These are phyloP conservation scores for Dysphania ambrosioides DNA, from an alignment of 148 eudicot species.

Conservation along the genomic window DNA sequence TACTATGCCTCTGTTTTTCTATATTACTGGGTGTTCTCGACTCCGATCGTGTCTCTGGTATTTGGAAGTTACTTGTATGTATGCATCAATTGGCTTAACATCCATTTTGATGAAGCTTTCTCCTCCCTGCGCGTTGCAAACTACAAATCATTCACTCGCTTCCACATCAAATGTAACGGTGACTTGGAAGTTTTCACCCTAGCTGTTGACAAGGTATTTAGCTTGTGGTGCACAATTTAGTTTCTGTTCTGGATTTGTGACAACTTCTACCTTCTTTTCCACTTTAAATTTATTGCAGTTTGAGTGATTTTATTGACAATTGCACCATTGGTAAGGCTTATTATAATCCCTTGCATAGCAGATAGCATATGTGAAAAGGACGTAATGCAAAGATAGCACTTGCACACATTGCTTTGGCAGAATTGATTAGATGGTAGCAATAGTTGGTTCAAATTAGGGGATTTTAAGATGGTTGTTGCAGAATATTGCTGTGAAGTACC, in stretches of 20 bases:
- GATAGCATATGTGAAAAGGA: too few relatives aligned
- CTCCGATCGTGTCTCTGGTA: constrained; percentile 92
- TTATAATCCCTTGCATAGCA: too few relatives aligned
- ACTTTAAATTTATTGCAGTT: not conserved
- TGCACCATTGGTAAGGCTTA: too few relatives aligned
- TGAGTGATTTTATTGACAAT: too few relatives aligned
- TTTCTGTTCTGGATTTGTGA: too few relatives aligned
- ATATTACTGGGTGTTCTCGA: constrained; percentile 96
- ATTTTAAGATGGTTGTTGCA: not conserved
- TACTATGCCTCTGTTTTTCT: constrained; percentile 97
- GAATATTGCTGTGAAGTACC: not conserved
- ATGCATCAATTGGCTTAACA: constrained; percentile 92
- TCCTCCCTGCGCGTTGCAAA: constrained; percentile 96
- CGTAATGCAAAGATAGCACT: not conserved
- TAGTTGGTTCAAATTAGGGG: not conserved
- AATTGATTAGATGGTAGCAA: not conserved
- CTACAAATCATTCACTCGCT: constrained; percentile 94
- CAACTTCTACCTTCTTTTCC: not conserved
- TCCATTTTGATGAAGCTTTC: constrained; percentile 99
- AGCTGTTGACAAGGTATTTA: constrained; percentile 89
- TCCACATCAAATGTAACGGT: constrained; percentile 65
- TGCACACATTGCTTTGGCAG: not conserved
- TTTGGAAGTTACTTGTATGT: constrained; percentile 95
- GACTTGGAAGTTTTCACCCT: constrained; percentile 92
- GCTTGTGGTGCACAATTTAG: not conserved